phyloP scores from a whole-genome alignment of 805 yeast genomes.

The Ogataea paradorogensis region DNA sequence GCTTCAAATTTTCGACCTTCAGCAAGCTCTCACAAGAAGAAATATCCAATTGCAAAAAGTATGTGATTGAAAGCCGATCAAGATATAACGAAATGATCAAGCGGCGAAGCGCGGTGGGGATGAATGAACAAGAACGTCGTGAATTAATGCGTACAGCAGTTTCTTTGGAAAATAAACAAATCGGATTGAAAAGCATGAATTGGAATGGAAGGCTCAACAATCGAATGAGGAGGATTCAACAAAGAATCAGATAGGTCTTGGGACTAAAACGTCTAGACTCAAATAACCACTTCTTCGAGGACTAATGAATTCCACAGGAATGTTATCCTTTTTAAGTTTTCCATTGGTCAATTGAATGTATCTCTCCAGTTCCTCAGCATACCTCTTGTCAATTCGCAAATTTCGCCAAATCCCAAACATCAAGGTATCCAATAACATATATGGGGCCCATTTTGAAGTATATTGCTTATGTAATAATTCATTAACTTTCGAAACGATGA shows the following conservation, averaged over 20 bases:
- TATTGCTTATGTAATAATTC: conserved; percentile 38
- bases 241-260: conserved; percentile 26
- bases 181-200: conserved; percentile 32
- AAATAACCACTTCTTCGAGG: conserved; percentile 55
- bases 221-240: conserved; percentile 31
- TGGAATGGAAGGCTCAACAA: conserved; percentile 36
- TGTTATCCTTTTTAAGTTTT: conserved; percentile 16
- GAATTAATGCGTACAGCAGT: conserved; percentile 25
- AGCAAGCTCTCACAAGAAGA: conserved; percentile 79
- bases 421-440: conserved; percentile 40
- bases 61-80: conserved; percentile 63
- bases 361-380: conserved; percentile 40
- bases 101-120: conserved; percentile 29
- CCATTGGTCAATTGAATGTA: conserved; percentile 37
- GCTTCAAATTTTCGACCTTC: conserved; percentile 49
- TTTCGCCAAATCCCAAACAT: conserved; percentile 41
- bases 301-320: conserved; percentile 41
- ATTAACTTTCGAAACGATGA: conserved; percentile 47
- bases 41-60: conserved; percentile 70
- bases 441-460: conserved; percentile 35
- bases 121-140: conserved; percentile 32
- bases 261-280: conserved; percentile 55
- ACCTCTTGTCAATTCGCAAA: conserved; percentile 32
- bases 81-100: conserved; percentile 35
- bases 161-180: conserved; percentile 24